Base-by-base conservation (phyloP, 208 protist species). In the Acanthamoeba sp. region DNA sequence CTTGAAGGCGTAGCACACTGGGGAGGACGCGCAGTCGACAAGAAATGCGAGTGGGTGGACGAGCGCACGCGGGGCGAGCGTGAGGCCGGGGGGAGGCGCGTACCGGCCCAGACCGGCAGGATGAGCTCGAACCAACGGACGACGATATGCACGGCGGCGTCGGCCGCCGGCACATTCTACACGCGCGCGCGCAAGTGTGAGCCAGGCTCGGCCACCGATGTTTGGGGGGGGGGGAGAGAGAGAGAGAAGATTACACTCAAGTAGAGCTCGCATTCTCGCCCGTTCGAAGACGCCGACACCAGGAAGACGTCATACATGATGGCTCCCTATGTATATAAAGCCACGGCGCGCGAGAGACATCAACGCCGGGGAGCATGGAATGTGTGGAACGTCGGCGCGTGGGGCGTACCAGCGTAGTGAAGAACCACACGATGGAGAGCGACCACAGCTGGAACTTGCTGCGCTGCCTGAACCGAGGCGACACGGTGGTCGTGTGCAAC, bases 361-460 rank as follows among this genome's bases (percentile, higher is more conserved):
- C 55, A 27, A 59, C 9, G 2, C 22, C 3, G 16, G 22, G 4
- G 9, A 1, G 1, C 55, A 59, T 27, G 2, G 55, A 59, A 24
- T 2, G 55, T 20, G 55, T 62, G 7, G 36, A 10, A 32, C 29
- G 16, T 22, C 1, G 29, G 36, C 0, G 6, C 29, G 18, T 29
- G 36, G 36, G 0, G 10, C 66, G 36, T 55, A 84, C 73, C 48
- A 91, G 52, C 4, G 84, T 91, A 22, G 84, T 91, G 36, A 91
- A 91, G 52, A 91, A 91, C 84, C 84, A 91, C 20, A 66, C 84
- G 27, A 91, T 91, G 36, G 84, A 91, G 34, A 91, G 57, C 1
- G 84, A 91, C 84, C 84, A 91, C 50, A 91, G 84, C 84, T 91
- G 84, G 16, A 48, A 59, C 38, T 91, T 91, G 84, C 84, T 91